Evolutionary conservation across 805 yeast species (phyloP), one percentile per base, ranked within the genome.

Genomic region (Wickerhamomyces canadensis): DNA sequence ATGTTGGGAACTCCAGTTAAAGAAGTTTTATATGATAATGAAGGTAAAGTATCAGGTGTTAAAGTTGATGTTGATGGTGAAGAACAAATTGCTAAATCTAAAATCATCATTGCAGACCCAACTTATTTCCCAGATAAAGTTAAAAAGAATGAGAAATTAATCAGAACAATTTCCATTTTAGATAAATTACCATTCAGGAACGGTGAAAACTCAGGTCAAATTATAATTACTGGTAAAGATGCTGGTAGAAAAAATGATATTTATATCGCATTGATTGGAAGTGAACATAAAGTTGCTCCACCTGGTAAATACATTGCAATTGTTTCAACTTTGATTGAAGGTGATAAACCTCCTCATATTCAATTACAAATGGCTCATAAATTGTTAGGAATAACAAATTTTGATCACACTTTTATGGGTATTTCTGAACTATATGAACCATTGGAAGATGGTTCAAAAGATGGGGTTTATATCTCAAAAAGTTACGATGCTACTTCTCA

Each of bases 1-100:
- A 93, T 93, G 98, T 76, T 93, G 57, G 96, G 88, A 59, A 91
- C 95, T 23, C 96, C 97, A 33, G 79, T 93, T 45, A 95, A 93
- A 43, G 95, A 91, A 64, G 74, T 89, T 15, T 70, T 84, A 35
- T 89, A 80, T 61, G 78, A 73, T 36, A 81, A 75, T 12, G 77
- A 74, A 19, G 85, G 81, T 15, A 82, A 78, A 55, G 87, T 88
- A 49, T 68, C 70, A 22, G 97, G 98, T 41, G 95, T 93, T 33
- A 78, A 79, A 51, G 84, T 96, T 35, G 93, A 89, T 46, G 34
- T 54, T 14, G 93, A 88, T 52, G 98, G 96, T 45, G 46, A 54
- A 33, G 48, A 39, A 19, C 47, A 54, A 22, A 72, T 72, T 29
- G 96, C 96, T 13, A 82, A 77, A 53, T 96, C 98, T 0, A 95